Evolutionary conservation across 75 land plant genomes (phyloP), one percentile per base, ranked within the genome.

Genomic region (Sequoia sempervirens): DNA sequence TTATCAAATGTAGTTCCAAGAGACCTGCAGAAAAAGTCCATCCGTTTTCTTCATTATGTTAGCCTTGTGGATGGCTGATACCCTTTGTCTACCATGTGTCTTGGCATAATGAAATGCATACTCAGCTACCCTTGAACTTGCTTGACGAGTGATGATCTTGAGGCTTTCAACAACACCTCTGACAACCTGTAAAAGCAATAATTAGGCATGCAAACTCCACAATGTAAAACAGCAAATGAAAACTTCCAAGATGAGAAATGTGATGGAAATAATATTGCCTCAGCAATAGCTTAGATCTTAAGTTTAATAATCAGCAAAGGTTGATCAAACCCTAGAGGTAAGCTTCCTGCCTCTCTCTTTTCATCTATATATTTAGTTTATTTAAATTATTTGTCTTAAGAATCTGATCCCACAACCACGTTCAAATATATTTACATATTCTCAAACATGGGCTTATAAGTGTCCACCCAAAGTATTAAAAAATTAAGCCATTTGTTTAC

Each of bases 21-120:
- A 85, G 37, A 97, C 99, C 96, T 95, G 88, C 76, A 97, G 88
- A 75, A 97, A 96, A 84, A 97, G 91, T 4, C 98, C 99, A 92
- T 97, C 99, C 32, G 99, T 94, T 83, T 96, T 96, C 89, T 95
- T 96, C 99, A 97, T 97, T 82, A 97, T 96, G 84, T 96, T 97
- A 32, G 99, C 98, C 88, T 97, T 97, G 86, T 97, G 99, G 20
- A 97, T 94, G 50, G 98, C 95, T 58, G 99, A 96, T 14, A 97
- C 99, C 68, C 95, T 90, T 81, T 96, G 82, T 74, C 99, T 88
- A 64, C 93, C 94, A 87, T 97, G 92, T 4, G 86, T 58, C 83
- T 92, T 86, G 47, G 99, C 99, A 91, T 97, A 97, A 82, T 91
- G 93, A 82, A 97, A 97, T 30, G 99, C 99, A 92, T 97, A 97